A percentile compares a stretch with the other conserved stretches of the same genome.
These are phyloP conservation scores for Eutrema yunnanense DNA, from an alignment of 345 rosid species.

Conservation along the genomic window DNA sequence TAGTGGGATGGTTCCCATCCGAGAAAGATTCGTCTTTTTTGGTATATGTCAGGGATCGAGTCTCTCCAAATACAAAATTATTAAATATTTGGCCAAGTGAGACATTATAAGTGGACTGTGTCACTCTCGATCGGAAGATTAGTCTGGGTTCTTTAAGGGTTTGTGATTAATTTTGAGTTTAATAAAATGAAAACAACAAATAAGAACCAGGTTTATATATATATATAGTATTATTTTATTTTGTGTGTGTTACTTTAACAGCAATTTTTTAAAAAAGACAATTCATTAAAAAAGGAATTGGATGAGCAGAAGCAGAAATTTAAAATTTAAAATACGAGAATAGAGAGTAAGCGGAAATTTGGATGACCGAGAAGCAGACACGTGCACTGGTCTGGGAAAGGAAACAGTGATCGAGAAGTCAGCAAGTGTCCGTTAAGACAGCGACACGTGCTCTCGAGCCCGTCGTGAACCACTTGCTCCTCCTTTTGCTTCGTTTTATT, in stretches of 20 bases:
- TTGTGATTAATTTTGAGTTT: too few species aligned
- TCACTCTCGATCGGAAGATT: too few species aligned
- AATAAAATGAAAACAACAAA: not conserved
- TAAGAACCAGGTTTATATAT: not conserved
- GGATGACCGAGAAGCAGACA: conserved; percentile 36
- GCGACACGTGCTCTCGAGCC: conserved; percentile 38
- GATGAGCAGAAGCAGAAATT: not conserved
- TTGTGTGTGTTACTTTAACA: too few species aligned
- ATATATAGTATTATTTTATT: too few species aligned
- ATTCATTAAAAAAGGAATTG: not conserved
- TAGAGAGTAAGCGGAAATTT: conserved; percentile 20
- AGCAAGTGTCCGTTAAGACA: conserved; percentile 34
- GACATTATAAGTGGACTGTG: too few species aligned
- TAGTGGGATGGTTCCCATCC: too few species aligned
- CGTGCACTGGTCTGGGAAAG: conserved; percentile 38
- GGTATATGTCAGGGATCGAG: too few species aligned
- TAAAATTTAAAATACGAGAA: not conserved
- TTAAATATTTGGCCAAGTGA: too few species aligned
- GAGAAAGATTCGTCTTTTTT: too few species aligned
- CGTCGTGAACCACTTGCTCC: conserved; percentile 32
- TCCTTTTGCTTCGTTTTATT: conserved; percentile 6
- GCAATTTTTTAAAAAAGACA: too few species aligned
- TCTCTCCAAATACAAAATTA: too few species aligned
- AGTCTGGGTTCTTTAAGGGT: too few species aligned
- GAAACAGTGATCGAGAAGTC: conserved; percentile 35